These are phyloP conservation scores for Maudiozyma pseudohumilis DNA, from an alignment of 805 yeast species.

Conservation along the genomic window DNA sequence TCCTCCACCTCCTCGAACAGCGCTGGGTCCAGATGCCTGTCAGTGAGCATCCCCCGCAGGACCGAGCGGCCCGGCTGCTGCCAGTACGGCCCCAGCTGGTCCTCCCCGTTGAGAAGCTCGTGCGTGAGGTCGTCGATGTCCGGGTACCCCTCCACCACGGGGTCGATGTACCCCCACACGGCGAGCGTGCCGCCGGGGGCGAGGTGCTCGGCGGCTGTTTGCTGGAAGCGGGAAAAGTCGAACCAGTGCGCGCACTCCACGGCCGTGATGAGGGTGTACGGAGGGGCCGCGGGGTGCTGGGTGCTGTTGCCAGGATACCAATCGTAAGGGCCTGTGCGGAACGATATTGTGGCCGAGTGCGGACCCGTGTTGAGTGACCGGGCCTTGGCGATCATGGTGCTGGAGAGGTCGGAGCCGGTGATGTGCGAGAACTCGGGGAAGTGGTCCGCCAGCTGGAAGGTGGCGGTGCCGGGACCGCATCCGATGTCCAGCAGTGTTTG, in stretches of 20 bases:
- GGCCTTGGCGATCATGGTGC: constrained; percentile 47
- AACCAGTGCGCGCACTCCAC: constrained; percentile 90
- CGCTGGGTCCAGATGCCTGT: constrained; percentile 14
- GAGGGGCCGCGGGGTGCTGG: too few relatives aligned
- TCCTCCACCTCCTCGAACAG: constrained; percentile 34
- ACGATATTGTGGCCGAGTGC: too few relatives aligned
- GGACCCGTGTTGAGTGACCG: constrained; percentile 9
- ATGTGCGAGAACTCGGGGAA: constrained; percentile 33
- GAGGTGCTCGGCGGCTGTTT: constrained; percentile 40
- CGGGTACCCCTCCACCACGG: constrained; percentile 43
- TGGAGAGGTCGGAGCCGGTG: constrained; percentile 56
- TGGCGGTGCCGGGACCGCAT: constrained; percentile 73
- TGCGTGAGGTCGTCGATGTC: constrained; percentile 45
- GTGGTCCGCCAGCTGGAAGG: constrained; percentile 33
- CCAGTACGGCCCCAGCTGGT: constrained; percentile 58
- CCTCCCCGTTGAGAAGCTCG: constrained; percentile 42
- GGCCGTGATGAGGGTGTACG: too few relatives aligned
- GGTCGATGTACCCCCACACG: constrained; percentile 74
- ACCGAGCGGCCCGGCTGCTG: constrained; percentile 69
- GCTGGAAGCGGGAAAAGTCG: constrained; percentile 43
- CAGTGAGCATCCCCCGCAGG: constrained; percentile 35
- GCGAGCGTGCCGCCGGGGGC: constrained; percentile 59
- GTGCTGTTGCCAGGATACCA: too few relatives aligned
- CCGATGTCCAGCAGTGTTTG: constrained; percentile 61
- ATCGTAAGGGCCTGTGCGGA: too few relatives aligned